Evolutionary conservation across 2,329 filamentous ascomycete genomes (phyloP), one percentile per base, ranked within the genome.

Genomic region (Pleoardoris graminearum): DNA sequence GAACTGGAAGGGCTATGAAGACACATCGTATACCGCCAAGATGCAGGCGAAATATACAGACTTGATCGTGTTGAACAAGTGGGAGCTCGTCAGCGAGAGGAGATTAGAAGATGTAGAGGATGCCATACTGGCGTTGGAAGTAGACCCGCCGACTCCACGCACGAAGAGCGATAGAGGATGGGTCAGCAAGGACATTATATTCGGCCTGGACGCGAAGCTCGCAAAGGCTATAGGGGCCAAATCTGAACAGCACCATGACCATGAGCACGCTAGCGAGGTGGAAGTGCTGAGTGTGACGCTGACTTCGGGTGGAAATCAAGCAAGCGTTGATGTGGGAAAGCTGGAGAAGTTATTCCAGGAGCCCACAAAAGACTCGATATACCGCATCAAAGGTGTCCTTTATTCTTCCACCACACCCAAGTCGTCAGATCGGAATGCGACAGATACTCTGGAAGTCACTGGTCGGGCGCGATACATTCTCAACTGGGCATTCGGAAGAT

Each of bases 401-500:
- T 79, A 79, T 71, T 37, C 74, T 57, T 55, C 75, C 0, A 75
- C 71, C 0, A 75, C 77, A 0, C 77, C 78, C 1, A 75, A 76
- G 42, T 79, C 80, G 3, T 81, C 79, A 14, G 75, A 76, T 12
- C 54, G 61, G 1, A 67, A 63, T 16, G 61, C 69, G 11, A 60
- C 57, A 8, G 62, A 72, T 6, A 60, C 68, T 12, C 60, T 67
- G 7, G 55, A 84, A 10, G 76, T 58, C 41, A 55, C 47, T 17
- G 55, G 72, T 1, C 67, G 72, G 17, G 72, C 74, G 14, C 80
- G 89, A 50, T 97, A 94, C 69, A 96, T 99, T 38, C 82, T 99
- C 54, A 99, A 99, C 72, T 99, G 94, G 94, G 94, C 94, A 0
- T 99, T 99, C 75, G 91, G 91, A 0, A 83, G 94, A 25, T 99